Conservation (phyloP, 257 asterid species). For the Solanum chmielewskii region DNA sequence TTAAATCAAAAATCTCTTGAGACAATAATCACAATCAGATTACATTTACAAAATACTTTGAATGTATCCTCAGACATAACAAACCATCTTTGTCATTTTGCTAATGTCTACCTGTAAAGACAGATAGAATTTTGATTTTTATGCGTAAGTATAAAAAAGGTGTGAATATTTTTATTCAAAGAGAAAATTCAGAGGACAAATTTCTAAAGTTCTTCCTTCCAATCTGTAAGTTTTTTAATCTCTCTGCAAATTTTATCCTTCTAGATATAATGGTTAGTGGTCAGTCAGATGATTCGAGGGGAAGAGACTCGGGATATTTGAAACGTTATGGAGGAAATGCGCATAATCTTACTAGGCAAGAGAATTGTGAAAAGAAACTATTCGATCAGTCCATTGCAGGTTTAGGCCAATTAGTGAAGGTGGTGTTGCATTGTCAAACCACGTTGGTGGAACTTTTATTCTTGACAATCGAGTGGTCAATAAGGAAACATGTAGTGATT, state of each 20-base stretch:
- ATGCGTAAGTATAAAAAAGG: neutral
- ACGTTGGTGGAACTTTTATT: slow-evolving; percentile 28
- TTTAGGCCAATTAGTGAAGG: slow-evolving; percentile 91
- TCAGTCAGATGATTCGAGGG: slow-evolving; percentile 36
- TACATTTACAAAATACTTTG: neutral
- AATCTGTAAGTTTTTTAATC: neutral
- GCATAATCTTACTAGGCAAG: slow-evolving; percentile 41
- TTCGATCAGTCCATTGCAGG: slow-evolving; percentile 79
- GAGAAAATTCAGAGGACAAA: neutral
- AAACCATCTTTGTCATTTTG: neutral
- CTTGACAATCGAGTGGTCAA: slow-evolving; percentile 23
- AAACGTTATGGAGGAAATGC: slow-evolving; percentile 32
- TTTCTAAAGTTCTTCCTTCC: neutral
- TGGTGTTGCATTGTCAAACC: slow-evolving; percentile 50
- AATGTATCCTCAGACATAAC: neutral
- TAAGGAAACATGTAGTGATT: slow-evolving; percentile 47
- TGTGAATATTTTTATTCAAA: neutral
- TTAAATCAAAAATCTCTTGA: neutral
- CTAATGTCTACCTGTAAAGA: neutral
- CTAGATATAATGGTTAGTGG: neutral
- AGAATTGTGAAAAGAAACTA: slow-evolving; percentile 82
- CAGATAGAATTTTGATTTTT: neutral
- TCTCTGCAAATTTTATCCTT: neutral
- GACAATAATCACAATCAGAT: neutral
- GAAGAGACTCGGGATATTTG: neutral